Percentiles rank a stretch among this genome's conserved stretches.
Conservation (phyloP, 2,329 filamentous ascomycete genomes). For the Calonectria pseudoturangicola region DNA sequence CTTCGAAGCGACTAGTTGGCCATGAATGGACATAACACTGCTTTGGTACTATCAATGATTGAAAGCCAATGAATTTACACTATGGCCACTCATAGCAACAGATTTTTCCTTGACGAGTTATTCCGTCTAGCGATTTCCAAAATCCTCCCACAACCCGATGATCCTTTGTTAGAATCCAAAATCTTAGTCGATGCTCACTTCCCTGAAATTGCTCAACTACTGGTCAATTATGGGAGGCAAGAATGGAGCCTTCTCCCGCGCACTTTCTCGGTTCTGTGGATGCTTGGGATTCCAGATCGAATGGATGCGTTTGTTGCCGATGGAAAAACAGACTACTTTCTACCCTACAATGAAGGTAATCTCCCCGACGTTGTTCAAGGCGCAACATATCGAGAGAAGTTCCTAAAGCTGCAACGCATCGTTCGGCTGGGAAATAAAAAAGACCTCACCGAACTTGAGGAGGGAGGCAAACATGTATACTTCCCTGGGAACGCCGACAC, state of each 20-base stretch:
- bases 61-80: background rate
- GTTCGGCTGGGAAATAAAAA: background rate
- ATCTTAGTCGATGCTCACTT: background rate
- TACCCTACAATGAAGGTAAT: background rate
- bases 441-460: background rate
- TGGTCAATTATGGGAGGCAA: background rate
- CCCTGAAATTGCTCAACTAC: background rate
- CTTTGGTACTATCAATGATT: background rate
- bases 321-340: background rate
- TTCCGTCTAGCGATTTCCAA: background rate
- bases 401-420: background rate
- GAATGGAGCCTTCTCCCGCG: conserved; percentile 1
- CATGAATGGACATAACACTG: background rate
- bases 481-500: background rate
- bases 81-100: background rate
- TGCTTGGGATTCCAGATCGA: background rate
- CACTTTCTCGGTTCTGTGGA: background rate
- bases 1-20: too few relatives aligned
- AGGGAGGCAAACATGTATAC: background rate
- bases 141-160: background rate
- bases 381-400: background rate
- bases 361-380: background rate
- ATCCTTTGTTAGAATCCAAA: background rate
- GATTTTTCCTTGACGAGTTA: background rate
- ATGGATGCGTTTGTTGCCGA: background rate